Conservation (phyloP, 108 stramenopile species). For the Fistulifera solaris region DNA sequence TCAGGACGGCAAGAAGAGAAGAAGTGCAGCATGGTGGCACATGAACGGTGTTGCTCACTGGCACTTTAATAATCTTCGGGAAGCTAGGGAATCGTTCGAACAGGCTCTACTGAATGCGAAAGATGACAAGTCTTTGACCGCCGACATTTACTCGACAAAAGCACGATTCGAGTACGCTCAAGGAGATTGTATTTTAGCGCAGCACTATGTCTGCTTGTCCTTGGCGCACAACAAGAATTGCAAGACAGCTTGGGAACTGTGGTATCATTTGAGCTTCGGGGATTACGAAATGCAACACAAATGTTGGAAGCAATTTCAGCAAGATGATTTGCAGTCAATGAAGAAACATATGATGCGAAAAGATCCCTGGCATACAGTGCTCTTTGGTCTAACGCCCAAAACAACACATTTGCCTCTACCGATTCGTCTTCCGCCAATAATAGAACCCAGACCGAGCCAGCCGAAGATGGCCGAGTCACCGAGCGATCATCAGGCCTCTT, state of each 20-base stretch:
- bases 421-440: constrained; percentile 8
- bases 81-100: constrained; percentile 56
- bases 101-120: constrained; percentile 50
- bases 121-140: constrained; percentile 27
- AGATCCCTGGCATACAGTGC: constrained; percentile 26
- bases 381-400: constrained; percentile 7
- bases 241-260: constrained; percentile 54
- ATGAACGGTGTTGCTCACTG: constrained; percentile 73
- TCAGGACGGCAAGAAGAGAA: constrained; percentile 34
- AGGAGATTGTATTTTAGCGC: constrained; percentile 50
- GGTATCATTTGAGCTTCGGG: constrained; percentile 16
- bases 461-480: too few relatives aligned
- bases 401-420: constrained; percentile 2
- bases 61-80: constrained; percentile 39
- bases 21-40: constrained; percentile 33
- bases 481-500: too few relatives aligned
- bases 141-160: constrained; percentile 55
- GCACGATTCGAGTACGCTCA: constrained; percentile 38
- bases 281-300: too few relatives aligned
- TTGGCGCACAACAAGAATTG: constrained; percentile 60
- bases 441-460: too few relatives aligned
- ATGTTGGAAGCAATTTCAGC: too few relatives aligned
- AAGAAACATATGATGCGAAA: constrained; percentile 16
- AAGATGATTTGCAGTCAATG: too few relatives aligned
- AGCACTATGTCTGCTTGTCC: constrained; percentile 63